phyloP scores from a whole-genome alignment of 2,329 filamentous ascomycete genomes.

The Thielaviopsis punctulata region DNA sequence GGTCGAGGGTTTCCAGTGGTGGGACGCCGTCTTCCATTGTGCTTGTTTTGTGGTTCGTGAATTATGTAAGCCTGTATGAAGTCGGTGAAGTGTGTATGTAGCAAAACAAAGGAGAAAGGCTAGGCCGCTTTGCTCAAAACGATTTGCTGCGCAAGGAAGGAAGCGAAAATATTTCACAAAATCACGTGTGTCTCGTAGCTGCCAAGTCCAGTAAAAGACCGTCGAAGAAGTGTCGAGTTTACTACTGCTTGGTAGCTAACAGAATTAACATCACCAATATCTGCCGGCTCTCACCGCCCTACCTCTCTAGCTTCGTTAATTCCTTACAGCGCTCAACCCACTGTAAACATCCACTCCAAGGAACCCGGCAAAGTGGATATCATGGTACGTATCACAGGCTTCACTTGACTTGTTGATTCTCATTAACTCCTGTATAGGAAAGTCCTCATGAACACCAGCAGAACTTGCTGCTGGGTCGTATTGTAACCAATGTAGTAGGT shows the following conservation, averaged over 20 bases:
- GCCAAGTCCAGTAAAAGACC: background rate
- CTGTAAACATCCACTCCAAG: too few relatives aligned
- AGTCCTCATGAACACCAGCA: conserved; percentile 97
- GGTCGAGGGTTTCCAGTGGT: conserved; percentile 47
- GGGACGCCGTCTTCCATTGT: background rate
- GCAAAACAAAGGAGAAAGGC: too few relatives aligned
- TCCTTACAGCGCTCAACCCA: too few relatives aligned
- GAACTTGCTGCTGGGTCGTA: conserved; percentile 77
- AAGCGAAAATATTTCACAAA: background rate
- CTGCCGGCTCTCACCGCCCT: conserved; percentile 12
- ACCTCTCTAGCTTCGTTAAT: background rate
- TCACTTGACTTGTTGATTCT: too few relatives aligned
- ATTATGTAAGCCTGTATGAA: too few relatives aligned
- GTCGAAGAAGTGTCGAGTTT: background rate
- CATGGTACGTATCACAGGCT: background rate
- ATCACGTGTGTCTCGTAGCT: background rate
- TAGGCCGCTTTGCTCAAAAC: background rate
- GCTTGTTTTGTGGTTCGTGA: background rate
- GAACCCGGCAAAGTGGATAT: too few relatives aligned
- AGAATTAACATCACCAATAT: too few relatives aligned
- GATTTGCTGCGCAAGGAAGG: background rate
- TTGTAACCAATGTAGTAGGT: conserved; percentile 92
- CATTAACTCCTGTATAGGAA: too few relatives aligned
- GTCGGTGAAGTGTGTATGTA: background rate
- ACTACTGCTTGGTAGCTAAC: too few relatives aligned